Base-by-base conservation (phyloP, 169 alveolate genomes). In the Plasmodium gaboni region DNA sequence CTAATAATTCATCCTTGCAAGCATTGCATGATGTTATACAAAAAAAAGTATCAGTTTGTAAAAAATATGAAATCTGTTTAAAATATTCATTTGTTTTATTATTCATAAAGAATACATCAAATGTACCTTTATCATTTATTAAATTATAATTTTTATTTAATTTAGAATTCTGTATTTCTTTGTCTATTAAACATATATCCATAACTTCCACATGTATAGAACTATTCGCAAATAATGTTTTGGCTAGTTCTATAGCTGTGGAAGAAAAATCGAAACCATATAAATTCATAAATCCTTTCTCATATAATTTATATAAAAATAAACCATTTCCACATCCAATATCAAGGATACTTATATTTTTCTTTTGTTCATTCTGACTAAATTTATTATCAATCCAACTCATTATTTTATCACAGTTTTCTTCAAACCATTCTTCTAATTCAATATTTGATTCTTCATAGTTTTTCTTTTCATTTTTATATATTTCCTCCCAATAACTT, bases 241-340 rank as follows among this genome's bases (percentile, higher is more conserved):
- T 68, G 26, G 95, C 94, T n/a, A 92, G 32, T 17, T 90, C 92
- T 6, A 93, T 93, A 17, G 95, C 95, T 4, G 80, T 87, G 13
- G 83, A 87, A 28, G 92, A 74, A 83, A 89, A 92, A 74, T 93
- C 96, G 15, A 93, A 90, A 10, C 96, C 96, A 32, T 83, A 87
- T 59, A 88, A 93, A 22, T 51, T 59, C 10, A 24, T 10, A 50
- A 92, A 92, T 13, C 92, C 94, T 44, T 64, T 64, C 51, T 74
- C 48, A 15, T 60, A 73, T 42, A 91, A 42, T 26, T 91, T 87
- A 48, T 83, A 64, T 46, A 93, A 76, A 67, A 93, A 93, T 71
- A 88, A 13, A 8, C 96, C 95, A 55, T 88, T 83, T 5, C 96
- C 96, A 42, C 94, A 93, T 10, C 96, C 96, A 19, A 93, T 60